phyloP scores from a whole-genome alignment of 257 asterid genomes.

The Thymus quinquecostatus region DNA sequence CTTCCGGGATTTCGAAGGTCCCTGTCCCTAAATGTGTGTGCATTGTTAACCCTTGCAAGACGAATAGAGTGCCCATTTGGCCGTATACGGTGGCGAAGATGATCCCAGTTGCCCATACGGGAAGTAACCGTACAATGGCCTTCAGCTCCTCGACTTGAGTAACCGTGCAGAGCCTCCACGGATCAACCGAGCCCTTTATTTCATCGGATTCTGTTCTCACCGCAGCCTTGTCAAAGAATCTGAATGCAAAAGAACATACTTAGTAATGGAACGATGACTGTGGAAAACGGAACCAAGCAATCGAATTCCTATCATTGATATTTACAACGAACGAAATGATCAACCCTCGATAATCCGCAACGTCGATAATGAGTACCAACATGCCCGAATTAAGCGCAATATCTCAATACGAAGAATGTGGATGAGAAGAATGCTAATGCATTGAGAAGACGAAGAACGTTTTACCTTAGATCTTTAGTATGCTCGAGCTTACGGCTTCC shows the following conservation, averaged over 20 bases:
- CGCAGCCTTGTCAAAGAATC: constrained; percentile 78
- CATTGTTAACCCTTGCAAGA: constrained; percentile 67
- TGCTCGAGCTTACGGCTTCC: constrained; percentile 42
- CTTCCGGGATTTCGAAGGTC: constrained; percentile 62
- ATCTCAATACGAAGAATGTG: too few species aligned
- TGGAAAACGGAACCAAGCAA: not conserved
- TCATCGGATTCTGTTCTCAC: constrained; percentile 54
- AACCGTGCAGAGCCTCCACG: constrained; percentile 73
- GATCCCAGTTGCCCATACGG: constrained; percentile 75
- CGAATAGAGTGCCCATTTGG: constrained; percentile 69
- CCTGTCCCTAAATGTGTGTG: constrained; percentile 49
- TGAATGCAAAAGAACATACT: constrained; percentile 22
- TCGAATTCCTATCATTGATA: not conserved
- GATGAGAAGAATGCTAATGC: not conserved
- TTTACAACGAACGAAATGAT: too few species aligned
- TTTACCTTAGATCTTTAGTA: constrained; percentile 29
- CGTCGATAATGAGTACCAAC: too few species aligned
- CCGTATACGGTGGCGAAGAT: constrained; percentile 60
- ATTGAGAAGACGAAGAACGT: not conserved
- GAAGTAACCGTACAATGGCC: constrained; percentile 64
- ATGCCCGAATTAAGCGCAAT: too few species aligned
- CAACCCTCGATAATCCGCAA: too few species aligned
- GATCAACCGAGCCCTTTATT: constrained; percentile 40
- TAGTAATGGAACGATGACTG: not conserved
- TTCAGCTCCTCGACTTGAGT: constrained; percentile 83